Evolutionary conservation across 352 stramenopile genomes (phyloP).

Genomic region (Achlya hypogyna): DNA sequence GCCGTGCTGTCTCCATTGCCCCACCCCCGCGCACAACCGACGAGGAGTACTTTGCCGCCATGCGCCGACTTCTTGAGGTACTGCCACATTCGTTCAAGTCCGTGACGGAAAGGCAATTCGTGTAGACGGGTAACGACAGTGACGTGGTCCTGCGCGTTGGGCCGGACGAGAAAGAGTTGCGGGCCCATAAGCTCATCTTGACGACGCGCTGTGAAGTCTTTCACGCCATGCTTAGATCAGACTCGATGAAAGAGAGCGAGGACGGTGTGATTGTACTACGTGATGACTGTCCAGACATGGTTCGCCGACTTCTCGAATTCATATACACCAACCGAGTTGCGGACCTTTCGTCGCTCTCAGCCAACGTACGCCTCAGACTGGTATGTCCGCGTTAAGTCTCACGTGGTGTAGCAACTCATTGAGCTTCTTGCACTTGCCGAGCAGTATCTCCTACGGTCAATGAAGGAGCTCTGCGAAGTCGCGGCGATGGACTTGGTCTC

Average conservation of each 20-base stretch:
- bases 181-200: slow-evolving; percentile 63
- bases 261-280: slow-evolving; percentile 72
- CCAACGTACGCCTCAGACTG: slow-evolving; percentile 34
- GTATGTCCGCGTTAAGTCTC: not conserved
- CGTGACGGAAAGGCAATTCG: not conserved
- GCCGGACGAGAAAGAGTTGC: slow-evolving; percentile 45
- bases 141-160: slow-evolving; percentile 71
- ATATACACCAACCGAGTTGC: slow-evolving; percentile 87
- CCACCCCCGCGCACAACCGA: slow-evolving; percentile 43
- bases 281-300: slow-evolving; percentile 70
- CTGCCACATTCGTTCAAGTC: too few relatives aligned
- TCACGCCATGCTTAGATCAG: slow-evolving; percentile 45
- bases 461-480: slow-evolving; percentile 74
- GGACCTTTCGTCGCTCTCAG: slow-evolving; percentile 65
- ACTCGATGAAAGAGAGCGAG: slow-evolving; percentile 71
- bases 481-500: slow-evolving; percentile 58
- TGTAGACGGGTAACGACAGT: slow-evolving; percentile 46
- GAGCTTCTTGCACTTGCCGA: slow-evolving; percentile 72
- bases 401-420: slow-evolving; percentile 63
- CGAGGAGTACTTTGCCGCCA: slow-evolving; percentile 66
- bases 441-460: slow-evolving; percentile 63
- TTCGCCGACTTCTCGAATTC: slow-evolving; percentile 88
- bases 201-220: slow-evolving; percentile 85
- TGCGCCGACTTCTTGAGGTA: slow-evolving; percentile 64
- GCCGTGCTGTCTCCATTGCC: slow-evolving; percentile 31